These are phyloP conservation scores for Aspergillus chevalieri DNA, from an alignment of 2,329 filamentous ascomycete species.

Conservation along the genomic window DNA sequence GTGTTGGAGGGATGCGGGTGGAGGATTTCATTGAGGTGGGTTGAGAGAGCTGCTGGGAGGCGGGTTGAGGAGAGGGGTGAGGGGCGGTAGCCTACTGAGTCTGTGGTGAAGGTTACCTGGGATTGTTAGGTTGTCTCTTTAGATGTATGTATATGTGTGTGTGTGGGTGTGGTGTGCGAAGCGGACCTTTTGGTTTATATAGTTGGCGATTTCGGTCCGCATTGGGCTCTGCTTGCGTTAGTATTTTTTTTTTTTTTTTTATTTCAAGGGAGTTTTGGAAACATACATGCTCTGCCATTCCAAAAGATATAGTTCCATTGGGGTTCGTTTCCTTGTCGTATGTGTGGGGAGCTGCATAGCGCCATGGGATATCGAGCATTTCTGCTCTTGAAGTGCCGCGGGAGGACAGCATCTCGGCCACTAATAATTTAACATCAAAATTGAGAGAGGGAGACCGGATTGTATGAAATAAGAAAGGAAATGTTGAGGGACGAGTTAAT, in stretches of 20 bases:
- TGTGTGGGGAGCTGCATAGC: conserved; percentile 18
- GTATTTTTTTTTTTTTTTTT: background rate
- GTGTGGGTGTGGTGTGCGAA: too few species aligned
- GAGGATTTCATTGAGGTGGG: conserved; percentile 39
- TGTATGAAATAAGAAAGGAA: background rate
- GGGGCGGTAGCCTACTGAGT: conserved; percentile 38
- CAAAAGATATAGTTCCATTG: conserved; percentile 29
- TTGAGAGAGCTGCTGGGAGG: conserved; percentile 37
- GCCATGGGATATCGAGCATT: conserved; percentile 19
- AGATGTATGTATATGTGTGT: too few species aligned
- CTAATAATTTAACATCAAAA: background rate
- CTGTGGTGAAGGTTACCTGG: conserved; percentile 25
- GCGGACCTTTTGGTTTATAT: conserved; percentile 31
- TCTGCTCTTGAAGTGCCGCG: conserved; percentile 19
- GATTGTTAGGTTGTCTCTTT: background rate
- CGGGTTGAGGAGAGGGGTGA: conserved; percentile 31
- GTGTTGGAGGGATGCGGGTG: conserved; percentile 17
- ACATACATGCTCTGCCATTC: conserved; percentile 31
- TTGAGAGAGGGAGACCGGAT: background rate
- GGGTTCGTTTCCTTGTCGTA: conserved; percentile 26
- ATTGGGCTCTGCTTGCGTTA: conserved; percentile 25
- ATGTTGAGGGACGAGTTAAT: background rate
- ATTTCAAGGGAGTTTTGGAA: background rate
- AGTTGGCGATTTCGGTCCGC: conserved; percentile 32
- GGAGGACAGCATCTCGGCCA: conserved; percentile 21